phyloP scores from a whole-genome alignment of 2,329 filamentous ascomycete genomes.

The Trichoderma oligosporum region DNA sequence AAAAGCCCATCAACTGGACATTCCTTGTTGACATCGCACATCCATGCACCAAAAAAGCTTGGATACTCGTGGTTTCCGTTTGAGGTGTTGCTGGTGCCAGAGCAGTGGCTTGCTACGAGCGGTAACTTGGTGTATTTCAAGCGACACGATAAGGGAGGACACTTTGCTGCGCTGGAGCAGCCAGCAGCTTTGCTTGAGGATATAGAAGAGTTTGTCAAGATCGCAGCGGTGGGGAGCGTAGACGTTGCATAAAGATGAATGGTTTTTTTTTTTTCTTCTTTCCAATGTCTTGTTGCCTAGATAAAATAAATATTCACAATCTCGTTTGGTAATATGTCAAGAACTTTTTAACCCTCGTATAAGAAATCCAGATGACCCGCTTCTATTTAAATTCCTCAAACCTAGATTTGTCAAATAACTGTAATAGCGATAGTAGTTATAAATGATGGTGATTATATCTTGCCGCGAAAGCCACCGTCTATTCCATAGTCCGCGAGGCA shows the following conservation, averaged over 20 bases:
- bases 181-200: background rate
- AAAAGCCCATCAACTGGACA: background rate
- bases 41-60: background rate
- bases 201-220: background rate
- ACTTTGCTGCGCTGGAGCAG: conserved; percentile 1
- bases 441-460: background rate
- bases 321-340: no score
- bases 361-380: no score
- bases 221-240: background rate
- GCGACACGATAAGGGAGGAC: background rate
- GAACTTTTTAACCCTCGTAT: no score
- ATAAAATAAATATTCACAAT: no score
- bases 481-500: conserved; percentile 12
- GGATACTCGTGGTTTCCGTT: background rate
- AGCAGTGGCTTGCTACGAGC: background rate
- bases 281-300: background rate
- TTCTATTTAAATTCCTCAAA: no score
- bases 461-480: conserved; percentile 11
- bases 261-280: background rate
- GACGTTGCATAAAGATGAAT: background rate
- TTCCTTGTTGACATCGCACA: background rate
- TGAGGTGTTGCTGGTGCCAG: background rate
- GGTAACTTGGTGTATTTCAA: background rate
- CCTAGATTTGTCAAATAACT: no score
- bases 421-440: background rate